Base-by-base conservation (phyloP, 2,329 filamentous ascomycete genomes). In the Talaromyces sp. region DNA sequence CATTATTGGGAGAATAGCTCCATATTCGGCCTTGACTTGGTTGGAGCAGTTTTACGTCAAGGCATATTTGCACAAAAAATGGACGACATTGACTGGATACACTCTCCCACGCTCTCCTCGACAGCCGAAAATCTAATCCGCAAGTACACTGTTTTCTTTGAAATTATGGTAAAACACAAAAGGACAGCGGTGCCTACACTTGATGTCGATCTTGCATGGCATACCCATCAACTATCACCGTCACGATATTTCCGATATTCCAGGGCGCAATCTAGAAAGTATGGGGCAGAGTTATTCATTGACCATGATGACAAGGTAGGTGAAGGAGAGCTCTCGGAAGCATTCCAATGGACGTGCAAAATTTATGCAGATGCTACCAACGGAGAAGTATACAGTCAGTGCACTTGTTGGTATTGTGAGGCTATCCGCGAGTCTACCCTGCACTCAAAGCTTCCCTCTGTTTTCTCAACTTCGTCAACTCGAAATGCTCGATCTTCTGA, bases 271-370 rank as follows among this genome's bases (percentile, higher is more conserved):
- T 81, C 80, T 8, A 69, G 68, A 0, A 62, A 62, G 1, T 4
- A n/a, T 9, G 26, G 32, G 4, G 0, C 19, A 24, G 4, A 7
- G 7, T 84, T 81, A 55, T 90, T 91, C 68, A 83, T 93, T 65
- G 86, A 93, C 69, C 91, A 96, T 69, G 88, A 95, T 71, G 91
- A 96, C 78, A 93, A 93, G 74, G 86, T 96, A 21, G 85, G 87
- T 54, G 88, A 92, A 67, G 77, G 77, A 14, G 81, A 80, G 54
- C 81, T 96, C 8, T 84, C 84, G 51, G 77, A 79, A 1, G 79
- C 81, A 6, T 95, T 95, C 68, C 85, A 87, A 69, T 90, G 85
- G 83, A 96, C 90, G 0, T 85, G 82, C 68, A 87, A 86, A 66
- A 76, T 73, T 0, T 96, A 93, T 70, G 84, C 89, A 65, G 83